Evolutionary conservation across 1,284 basidiomycete genomes (phyloP).

Genomic region (Pulchroboletus neoregius): DNA sequence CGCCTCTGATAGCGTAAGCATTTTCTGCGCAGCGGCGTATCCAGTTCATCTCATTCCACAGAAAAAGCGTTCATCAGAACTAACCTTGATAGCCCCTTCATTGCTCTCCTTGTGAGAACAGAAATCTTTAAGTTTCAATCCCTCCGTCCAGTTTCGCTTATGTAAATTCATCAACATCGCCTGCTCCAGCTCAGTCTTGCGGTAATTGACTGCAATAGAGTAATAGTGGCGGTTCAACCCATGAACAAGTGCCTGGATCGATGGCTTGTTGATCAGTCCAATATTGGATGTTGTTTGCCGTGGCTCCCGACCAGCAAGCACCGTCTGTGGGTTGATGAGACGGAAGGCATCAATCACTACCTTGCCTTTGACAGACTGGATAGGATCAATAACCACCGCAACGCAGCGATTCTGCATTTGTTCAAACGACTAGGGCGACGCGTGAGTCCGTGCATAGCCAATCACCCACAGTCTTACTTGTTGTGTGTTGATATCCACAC

Average conservation of each 20-base stretch:
- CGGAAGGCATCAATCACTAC: constrained; percentile 99
- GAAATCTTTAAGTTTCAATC: constrained; percentile 87
- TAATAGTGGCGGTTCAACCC: constrained; percentile 97
- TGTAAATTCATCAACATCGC: constrained; percentile 98
- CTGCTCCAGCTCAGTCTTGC: constrained; percentile 95
- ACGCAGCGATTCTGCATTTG: constrained; percentile 93
- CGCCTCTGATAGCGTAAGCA: constrained; percentile 85
- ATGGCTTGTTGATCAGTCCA: constrained; percentile 98
- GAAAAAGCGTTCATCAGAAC: constrained; percentile 16
- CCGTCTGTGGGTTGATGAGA: constrained; percentile 84
- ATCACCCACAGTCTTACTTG: constrained; percentile 54
- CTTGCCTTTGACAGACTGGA: constrained; percentile 98
- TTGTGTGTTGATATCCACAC: constrained; percentile 99
- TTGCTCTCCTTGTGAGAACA: constrained; percentile 80
- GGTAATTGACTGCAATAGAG: constrained; percentile 93
- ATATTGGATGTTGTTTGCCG: constrained; percentile 98
- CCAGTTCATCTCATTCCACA: constrained; percentile 13
- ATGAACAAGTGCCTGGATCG: constrained; percentile 95
- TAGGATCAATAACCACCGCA: constrained; percentile 97
- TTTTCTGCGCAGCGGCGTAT: constrained; percentile 54
- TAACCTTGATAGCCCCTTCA: constrained; percentile 88
- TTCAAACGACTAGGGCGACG: constrained; percentile 81
- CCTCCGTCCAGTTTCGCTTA: constrained; percentile 97
- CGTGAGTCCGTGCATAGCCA: constrained; percentile 8
- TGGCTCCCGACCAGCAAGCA: constrained; percentile 89